Base-by-base conservation (phyloP, 129 eudicot species). In the Lactuca sativa region DNA sequence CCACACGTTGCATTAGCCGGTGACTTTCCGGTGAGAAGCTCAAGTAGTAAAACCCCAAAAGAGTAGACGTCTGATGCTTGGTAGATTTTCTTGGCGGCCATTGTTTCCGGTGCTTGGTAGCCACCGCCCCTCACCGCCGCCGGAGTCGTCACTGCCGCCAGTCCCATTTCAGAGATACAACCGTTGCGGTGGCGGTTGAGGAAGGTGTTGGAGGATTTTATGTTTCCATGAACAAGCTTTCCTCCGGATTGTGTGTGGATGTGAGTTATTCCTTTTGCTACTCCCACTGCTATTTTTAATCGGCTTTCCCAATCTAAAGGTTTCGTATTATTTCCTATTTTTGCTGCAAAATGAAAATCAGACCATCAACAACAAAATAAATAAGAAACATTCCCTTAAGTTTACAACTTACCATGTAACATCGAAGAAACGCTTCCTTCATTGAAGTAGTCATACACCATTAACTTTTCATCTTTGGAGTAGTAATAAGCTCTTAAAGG, bases 401-500 rank as follows among this genome's bases (percentile, higher is more conserved):
- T 40, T 40, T n/a, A 73, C 32, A 61, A 67, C 80, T 36, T 89
- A 93, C 98, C 97, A 63, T 93, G 98, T 65, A 93, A 71, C 92
- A 86, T 65, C 5, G 84, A 64, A 32, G 88, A 89, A n/a, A 87
- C 84, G 56, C 97, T 93, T 44, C 98, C 98, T 55, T 75, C 85
- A 64, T 49, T 78, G 77, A 77, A 89, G 66, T 82, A 93, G 53
- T 93, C 98, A 76, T 89, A 89, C 49, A 93, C 97, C 85, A 89
- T 74, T 60, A 93, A 85, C 87, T 93, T 93, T 65, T 93, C 98
- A 41, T 93, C 98, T 74, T 93, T 93, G 33, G 98, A 93, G 73
- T 89, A 93, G 74, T 86, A 93, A 82, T 86, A 93, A 12, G 98
- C 98, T 79, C 95, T 81, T 12, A 93, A 37, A 3, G 98, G 77